phyloP scores from a whole-genome alignment of 163 green algal species.

The Chloroidium sp. region DNA sequence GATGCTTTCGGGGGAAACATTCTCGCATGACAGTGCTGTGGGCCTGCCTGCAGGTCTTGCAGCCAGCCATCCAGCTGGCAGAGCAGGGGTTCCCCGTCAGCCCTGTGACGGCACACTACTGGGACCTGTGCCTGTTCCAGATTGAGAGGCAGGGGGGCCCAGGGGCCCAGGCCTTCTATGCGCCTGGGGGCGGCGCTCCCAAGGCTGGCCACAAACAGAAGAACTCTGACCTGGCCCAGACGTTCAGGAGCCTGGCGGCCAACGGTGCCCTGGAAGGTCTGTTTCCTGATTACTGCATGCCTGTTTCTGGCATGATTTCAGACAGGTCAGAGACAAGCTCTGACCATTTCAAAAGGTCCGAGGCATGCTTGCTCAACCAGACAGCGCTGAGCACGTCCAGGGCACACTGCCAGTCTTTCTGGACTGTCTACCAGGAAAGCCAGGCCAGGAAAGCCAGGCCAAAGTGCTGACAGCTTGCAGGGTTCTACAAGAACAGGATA shows the following conservation, averaged over 20 bases:
- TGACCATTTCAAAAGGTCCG: no score
- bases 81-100: constrained; percentile 49
- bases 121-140: constrained; percentile 23
- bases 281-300: neutral
- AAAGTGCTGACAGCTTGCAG: constrained; percentile 12
- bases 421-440: no score
- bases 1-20: no score
- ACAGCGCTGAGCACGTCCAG: no score
- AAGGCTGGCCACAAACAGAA: constrained; percentile 40
- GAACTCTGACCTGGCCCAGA: constrained; percentile 36
- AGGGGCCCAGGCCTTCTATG: constrained; percentile 28
- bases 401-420: no score
- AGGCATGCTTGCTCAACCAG: no score
- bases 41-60: constrained; percentile 31
- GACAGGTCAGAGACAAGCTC: no score
- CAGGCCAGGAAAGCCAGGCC: no score
- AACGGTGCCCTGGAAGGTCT: constrained; percentile 23
- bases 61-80: constrained; percentile 57
- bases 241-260: constrained; percentile 28
- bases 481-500: constrained; percentile 54
- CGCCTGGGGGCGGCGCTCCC: constrained; percentile 24
- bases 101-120: constrained; percentile 44
- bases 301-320: no score
- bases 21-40: no score
- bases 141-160: constrained; percentile 14